Conservation (phyloP, 2,329 filamentous ascomycete species). For the Bipolaris oryzae region DNA sequence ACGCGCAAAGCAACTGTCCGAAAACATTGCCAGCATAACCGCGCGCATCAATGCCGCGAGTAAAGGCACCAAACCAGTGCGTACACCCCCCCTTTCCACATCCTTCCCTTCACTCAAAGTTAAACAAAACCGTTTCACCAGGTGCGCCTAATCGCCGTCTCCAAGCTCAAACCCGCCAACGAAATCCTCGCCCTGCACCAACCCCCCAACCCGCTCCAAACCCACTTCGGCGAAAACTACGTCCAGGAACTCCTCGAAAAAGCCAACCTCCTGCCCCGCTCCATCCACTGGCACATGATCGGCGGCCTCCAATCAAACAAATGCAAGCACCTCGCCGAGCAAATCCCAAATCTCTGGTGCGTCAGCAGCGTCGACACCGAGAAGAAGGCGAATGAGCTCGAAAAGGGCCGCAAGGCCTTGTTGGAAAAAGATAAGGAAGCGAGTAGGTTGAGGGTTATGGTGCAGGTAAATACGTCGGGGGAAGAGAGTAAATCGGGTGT, state of each 20-base stretch:
- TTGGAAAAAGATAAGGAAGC: conserved; percentile 42
- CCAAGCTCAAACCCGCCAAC: conserved; percentile 91
- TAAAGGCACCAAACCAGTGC: conserved; percentile 41
- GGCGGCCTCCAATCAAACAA: conserved; percentile 93
- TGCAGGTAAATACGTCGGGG: conserved; percentile 95
- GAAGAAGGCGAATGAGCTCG: conserved; percentile 85
- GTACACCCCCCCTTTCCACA: background rate
- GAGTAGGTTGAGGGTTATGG: conserved; percentile 70
- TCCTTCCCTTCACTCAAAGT: background rate
- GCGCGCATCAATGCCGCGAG: conserved; percentile 51
- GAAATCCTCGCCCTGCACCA: conserved; percentile 86
- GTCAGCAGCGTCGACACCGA: conserved; percentile 86
- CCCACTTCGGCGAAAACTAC: conserved; percentile 97
- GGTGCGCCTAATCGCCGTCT: conserved; percentile 91
- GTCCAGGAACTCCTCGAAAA: conserved; percentile 81
- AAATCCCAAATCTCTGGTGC: conserved; percentile 86
- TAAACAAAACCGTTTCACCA: conserved; percentile 39
- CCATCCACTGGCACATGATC: conserved; percentile 95
- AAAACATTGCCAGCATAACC: conserved; percentile 52
- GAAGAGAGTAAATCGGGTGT: conserved; percentile 86
- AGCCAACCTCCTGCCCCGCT: conserved; percentile 74
- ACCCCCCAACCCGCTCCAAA: conserved; percentile 56
- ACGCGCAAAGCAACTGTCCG: conserved; percentile 54
- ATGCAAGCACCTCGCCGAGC: conserved; percentile 80
- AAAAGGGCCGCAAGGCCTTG: conserved; percentile 73